A percentile compares a stretch with the other conserved stretches of the same genome.
Evolutionary conservation across 208 protist genomes (phyloP).

Genomic region (Herpetomonas tarakana): DNA sequence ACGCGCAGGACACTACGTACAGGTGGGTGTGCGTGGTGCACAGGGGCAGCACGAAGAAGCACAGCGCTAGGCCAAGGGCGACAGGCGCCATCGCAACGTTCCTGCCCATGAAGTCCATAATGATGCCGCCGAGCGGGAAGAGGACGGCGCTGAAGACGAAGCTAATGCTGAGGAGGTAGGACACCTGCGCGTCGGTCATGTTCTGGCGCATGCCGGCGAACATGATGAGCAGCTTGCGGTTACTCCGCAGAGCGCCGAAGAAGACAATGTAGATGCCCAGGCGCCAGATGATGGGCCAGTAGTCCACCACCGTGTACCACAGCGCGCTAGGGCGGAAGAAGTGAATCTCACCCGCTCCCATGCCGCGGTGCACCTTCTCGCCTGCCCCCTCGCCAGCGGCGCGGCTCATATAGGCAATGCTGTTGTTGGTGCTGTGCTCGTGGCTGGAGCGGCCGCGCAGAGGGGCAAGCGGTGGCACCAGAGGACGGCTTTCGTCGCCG

Average conservation of each 20-base stretch:
- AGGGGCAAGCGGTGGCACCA: background rate
- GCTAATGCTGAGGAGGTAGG: conserved; percentile 61
- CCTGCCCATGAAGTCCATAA: conserved; percentile 64
- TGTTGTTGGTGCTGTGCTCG: background rate
- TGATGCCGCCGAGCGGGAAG: conserved; percentile 74
- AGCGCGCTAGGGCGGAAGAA: conserved; percentile 23
- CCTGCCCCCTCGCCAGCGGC: background rate
- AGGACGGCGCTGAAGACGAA: conserved; percentile 67
- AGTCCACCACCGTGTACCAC: conserved; percentile 45
- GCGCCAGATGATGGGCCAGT: conserved; percentile 69
- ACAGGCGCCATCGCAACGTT: conserved; percentile 61
- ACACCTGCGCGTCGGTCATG: conserved; percentile 65
- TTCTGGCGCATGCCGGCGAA: conserved; percentile 58
- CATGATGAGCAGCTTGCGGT: conserved; percentile 79
- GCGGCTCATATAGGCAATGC: background rate
- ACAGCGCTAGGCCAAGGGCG: conserved; percentile 37
- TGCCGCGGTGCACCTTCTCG: conserved; percentile 13
- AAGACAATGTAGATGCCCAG: conserved; percentile 77
- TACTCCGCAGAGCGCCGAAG: conserved; percentile 56
- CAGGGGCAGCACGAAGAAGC: conserved; percentile 59
- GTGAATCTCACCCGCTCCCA: conserved; percentile 16
- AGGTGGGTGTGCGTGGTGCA: conserved; percentile 30
- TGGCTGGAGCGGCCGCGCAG: background rate
- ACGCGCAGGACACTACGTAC: conserved; percentile 40
- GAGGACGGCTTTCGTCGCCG: no score